phyloP scores from a whole-genome alignment of 805 yeast genomes.

The Saccharomycopsis selenospora region DNA sequence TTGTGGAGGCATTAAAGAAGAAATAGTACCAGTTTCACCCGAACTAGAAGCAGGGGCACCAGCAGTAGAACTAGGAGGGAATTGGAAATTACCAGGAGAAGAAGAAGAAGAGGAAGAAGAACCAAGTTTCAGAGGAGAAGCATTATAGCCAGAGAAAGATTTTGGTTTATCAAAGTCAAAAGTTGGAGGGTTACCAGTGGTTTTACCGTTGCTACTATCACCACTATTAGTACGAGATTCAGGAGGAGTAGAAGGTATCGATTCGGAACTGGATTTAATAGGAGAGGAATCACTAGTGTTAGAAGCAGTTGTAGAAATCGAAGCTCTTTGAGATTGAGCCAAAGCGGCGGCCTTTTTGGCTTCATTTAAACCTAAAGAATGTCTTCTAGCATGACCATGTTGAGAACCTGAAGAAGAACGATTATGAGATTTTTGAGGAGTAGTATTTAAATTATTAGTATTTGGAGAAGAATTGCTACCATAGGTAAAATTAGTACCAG shows the following conservation, averaged over 20 bases:
- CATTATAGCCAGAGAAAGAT: constrained; percentile 31
- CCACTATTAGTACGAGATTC: constrained; percentile 10
- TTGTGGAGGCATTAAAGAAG: constrained; percentile 42
- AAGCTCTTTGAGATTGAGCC: constrained; percentile 64
- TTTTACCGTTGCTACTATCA: too few relatives aligned
- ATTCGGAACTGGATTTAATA: constrained; percentile 21
- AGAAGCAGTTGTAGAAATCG: constrained; percentile 17
- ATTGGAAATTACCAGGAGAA: constrained; percentile 52
- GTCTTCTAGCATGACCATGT: constrained; percentile 81
- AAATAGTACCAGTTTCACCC: constrained; percentile 5
- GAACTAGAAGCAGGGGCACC: constrained; percentile 10
- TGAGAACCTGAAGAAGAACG: constrained; percentile 15
- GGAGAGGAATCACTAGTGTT: constrained; percentile 8
- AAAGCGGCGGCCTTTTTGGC: constrained; percentile 97
- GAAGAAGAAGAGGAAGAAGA: too few relatives aligned
- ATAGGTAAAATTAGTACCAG: constrained; percentile 19
- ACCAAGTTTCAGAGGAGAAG: constrained; percentile 12
- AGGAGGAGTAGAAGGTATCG: constrained; percentile 20
- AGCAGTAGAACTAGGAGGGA: constrained; percentile 43
- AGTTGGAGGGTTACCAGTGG: constrained; percentile 26
- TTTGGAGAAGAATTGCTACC: constrained; percentile 1
- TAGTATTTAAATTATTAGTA: background rate
- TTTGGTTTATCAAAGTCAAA: constrained; percentile 54
- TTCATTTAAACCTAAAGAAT: constrained; percentile 83
- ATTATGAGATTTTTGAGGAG: background rate